phyloP scores from a whole-genome alignment of 2,329 filamentous ascomycete genomes.

The Exophiala xenobiotica region DNA sequence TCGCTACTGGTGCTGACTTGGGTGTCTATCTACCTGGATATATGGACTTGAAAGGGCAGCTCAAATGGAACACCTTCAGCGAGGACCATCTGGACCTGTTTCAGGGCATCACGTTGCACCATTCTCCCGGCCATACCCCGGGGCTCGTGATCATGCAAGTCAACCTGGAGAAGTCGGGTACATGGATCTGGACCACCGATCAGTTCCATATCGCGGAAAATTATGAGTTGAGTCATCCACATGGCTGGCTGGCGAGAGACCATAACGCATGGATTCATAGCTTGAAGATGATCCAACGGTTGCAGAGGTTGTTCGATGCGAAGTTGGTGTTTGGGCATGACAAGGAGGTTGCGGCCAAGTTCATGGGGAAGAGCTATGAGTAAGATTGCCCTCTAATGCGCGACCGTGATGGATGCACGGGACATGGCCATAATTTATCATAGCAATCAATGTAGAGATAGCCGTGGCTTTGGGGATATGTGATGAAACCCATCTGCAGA shows the following conservation, averaged over 20 bases:
- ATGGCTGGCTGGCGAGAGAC: conserved; percentile 40
- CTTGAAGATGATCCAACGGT: conserved; percentile 36
- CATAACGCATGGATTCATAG: conserved; percentile 40
- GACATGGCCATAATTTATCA: too few relatives aligned
- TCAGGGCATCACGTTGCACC: conserved; percentile 41
- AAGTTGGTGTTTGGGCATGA: conserved; percentile 39
- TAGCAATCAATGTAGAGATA: too few relatives aligned
- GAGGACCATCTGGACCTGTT: conserved; percentile 42
- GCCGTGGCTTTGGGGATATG: too few relatives aligned
- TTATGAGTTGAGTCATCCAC: conserved; percentile 36
- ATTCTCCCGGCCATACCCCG: conserved; percentile 40
- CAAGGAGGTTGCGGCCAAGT: conserved; percentile 23
- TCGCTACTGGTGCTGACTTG: conserved; percentile 43
- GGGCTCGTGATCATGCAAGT: conserved; percentile 40
- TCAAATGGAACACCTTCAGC: conserved; percentile 47
- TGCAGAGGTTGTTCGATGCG: conserved; percentile 36
- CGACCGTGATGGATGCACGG: too few relatives aligned
- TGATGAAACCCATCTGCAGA: too few relatives aligned
- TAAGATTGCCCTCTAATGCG: too few relatives aligned
- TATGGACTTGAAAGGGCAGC: conserved; percentile 35
- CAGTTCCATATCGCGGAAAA: conserved; percentile 44
- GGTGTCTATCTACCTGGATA: conserved; percentile 43
- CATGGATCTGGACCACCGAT: conserved; percentile 44
- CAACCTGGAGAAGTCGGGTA: conserved; percentile 38
- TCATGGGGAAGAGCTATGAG: conserved; percentile 18